These are phyloP conservation scores for Trypanosoma theileri DNA, from an alignment of 208 protist species.

Conservation along the genomic window DNA sequence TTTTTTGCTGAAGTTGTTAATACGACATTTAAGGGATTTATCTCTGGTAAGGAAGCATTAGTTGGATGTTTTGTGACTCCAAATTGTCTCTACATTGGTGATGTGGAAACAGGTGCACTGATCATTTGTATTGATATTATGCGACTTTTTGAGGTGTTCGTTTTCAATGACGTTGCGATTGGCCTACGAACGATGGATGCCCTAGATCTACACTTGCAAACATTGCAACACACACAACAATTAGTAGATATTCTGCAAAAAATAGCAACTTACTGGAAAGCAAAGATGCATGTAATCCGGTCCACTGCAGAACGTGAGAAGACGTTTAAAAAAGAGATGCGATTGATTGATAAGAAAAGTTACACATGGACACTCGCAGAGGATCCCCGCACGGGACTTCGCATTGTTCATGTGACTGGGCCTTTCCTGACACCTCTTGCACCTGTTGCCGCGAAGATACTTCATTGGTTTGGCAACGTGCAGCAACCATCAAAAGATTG, in stretches of 20 bases:
- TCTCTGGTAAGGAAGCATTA: conserved; percentile 14
- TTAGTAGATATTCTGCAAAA: conserved; percentile 17
- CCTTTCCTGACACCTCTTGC: conserved; percentile 3
- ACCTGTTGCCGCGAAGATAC: conserved; percentile 17
- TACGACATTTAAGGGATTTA: conserved; percentile 28
- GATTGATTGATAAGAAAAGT: conserved; percentile 15
- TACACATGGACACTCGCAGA: conserved; percentile 20
- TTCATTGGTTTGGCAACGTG: conserved; percentile 27
- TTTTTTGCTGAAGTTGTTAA: conserved; percentile 26
- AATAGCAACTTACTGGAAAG: conserved; percentile 16
- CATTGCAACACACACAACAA: conserved; percentile 12
- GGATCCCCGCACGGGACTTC: conserved; percentile 30
- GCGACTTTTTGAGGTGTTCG: conserved; percentile 17
- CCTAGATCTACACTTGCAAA: conserved; percentile 13
- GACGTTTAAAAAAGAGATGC: conserved; percentile 24
- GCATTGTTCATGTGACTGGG: conserved; percentile 14
- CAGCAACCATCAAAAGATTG: conserved; percentile 9
- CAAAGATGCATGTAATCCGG: neutral
- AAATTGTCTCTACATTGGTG: conserved; percentile 30
- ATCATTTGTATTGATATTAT: conserved; percentile 21
- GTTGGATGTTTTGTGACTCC: conserved; percentile 30
- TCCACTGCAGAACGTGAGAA: conserved; percentile 6
- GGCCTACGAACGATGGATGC: conserved; percentile 16
- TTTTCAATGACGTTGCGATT: conserved; percentile 7
- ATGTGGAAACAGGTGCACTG: conserved; percentile 23